Evolutionary conservation across 345 rosid species (phyloP), one percentile per base, ranked within the genome.

Genomic region (Psidium friedrichsthalianum): DNA sequence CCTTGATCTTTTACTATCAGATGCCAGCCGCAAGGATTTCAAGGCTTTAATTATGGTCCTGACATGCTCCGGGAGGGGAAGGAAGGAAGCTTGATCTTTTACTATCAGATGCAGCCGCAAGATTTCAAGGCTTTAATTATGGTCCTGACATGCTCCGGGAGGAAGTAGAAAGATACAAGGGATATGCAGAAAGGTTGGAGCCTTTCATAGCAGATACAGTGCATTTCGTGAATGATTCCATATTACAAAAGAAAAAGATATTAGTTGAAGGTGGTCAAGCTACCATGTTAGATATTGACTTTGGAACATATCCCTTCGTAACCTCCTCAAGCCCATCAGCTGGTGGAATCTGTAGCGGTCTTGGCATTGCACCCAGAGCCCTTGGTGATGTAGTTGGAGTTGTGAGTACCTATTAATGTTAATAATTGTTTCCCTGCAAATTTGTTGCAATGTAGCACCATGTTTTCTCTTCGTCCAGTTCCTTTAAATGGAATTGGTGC

Each of bases 181-280:
- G 98, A 86, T 97, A 88, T 86, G 97, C 99, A 24, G 98, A 96
- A 89, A 94, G 98, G 89, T 87, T 97, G 92, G 98, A 97, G 86
- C 99, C 99, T 0, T 97, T 87, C 88, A 92, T 97, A 51, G 91
- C 94, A 9, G 99, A 96, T 89, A 97, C 99, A 7, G 96, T 97
- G 85, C 93, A 94, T 91, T 89, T 97, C 83, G 90, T 97, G 90
- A 94, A 96, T 82, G 98, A 97, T 49, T 92, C 95, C 5, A 95
- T 97, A 83, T 86, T 87, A 12, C 93, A 93, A 90, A 94, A 94
- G 89, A 95, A 94, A 86, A 97, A 90, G 88, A 91, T 97, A 89
- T 89, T 96, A 93, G 96, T 97, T 13, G 99, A 97, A 92, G 99
- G 99, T 88, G 98, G 99, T 86, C 99, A 97, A 86, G 99, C 99